Percentiles rank a stretch among this genome's conserved stretches.
phyloP scores from a whole-genome alignment of 208 protist genomes.

The Wallacemonas sp. region DNA sequence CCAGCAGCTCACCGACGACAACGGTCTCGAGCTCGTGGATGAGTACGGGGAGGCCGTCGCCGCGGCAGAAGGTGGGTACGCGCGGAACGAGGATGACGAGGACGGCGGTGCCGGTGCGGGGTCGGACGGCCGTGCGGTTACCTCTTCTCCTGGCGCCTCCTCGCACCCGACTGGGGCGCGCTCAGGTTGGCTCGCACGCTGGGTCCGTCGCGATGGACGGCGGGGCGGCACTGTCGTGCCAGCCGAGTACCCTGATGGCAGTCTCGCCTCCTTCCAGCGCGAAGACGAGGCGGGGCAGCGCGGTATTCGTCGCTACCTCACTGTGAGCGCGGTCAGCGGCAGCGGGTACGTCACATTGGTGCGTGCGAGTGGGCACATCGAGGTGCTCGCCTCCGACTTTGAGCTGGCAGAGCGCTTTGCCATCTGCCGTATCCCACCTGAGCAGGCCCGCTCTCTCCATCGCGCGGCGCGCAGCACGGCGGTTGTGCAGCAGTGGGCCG shows the following conservation, averaged over 20 bases:
- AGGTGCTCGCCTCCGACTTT: conserved; percentile 53
- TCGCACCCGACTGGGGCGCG: too few relatives aligned
- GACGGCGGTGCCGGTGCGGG: too few relatives aligned
- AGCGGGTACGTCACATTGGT: conserved; percentile 52
- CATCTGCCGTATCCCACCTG: conserved; percentile 37
- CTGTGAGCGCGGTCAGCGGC: conserved; percentile 65
- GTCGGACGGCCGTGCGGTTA: too few relatives aligned
- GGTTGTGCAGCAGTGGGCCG: conserved; percentile 42
- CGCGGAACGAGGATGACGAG: too few relatives aligned
- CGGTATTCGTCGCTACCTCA: conserved; percentile 36
- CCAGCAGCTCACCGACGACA: conserved; percentile 1
- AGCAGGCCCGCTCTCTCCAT: conserved; percentile 19
- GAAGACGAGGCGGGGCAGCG: too few relatives aligned
- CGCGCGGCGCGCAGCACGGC: conserved; percentile 16
- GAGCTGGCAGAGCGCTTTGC: conserved; percentile 24
- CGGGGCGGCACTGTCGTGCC: conserved; percentile 4
- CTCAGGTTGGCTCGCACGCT: conserved; percentile 3
- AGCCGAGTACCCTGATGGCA: too few relatives aligned
- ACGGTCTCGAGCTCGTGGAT: not conserved
- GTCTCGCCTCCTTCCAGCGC: too few relatives aligned
- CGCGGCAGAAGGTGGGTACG: not conserved
- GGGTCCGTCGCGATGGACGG: conserved; percentile 6
- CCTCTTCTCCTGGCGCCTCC: too few relatives aligned
- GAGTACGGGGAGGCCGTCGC: not conserved
- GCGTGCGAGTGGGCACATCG: conserved; percentile 64